phyloP scores from a whole-genome alignment of 192 early-diverging fungal species.

The Coemansia pectinata region DNA sequence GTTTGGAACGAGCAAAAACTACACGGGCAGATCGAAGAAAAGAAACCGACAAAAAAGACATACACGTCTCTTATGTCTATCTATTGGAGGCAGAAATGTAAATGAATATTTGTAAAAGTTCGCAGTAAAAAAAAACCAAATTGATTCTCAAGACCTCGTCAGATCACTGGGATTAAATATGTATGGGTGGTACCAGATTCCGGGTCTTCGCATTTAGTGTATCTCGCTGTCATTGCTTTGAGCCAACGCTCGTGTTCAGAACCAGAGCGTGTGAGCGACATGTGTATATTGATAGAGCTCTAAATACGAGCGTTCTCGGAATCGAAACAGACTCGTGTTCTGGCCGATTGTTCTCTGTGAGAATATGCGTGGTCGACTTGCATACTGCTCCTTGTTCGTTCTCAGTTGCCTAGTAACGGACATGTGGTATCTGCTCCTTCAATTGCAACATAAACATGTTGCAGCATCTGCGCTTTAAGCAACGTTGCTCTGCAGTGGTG shows the following conservation, averaged over 20 bases:
- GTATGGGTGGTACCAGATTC: not conserved
- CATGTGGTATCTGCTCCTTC: not conserved
- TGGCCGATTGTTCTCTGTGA: not conserved
- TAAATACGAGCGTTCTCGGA: not conserved
- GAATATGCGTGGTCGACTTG: not conserved
- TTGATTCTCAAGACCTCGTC: not conserved
- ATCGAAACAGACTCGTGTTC: constrained; percentile 3
- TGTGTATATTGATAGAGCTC: not conserved
- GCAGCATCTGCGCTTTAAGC: not conserved
- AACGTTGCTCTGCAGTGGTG: not conserved
- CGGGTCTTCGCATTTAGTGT: not conserved
- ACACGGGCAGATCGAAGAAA: not conserved
- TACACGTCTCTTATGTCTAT: not conserved
- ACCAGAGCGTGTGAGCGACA: not conserved
- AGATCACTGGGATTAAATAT: not conserved
- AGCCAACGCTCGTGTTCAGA: not conserved
- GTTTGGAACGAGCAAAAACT: not conserved
- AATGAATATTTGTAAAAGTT: not conserved
- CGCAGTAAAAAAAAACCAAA: not conserved
- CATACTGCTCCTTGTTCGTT: not conserved
- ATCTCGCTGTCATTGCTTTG: not conserved
- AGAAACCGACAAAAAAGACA: not conserved
- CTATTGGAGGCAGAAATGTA: not conserved
- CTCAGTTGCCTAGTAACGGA: not conserved
- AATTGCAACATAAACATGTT: not conserved